Evolutionary conservation across 169 alveolate species (phyloP).

Genomic region (Perkinsus olseni): DNA sequence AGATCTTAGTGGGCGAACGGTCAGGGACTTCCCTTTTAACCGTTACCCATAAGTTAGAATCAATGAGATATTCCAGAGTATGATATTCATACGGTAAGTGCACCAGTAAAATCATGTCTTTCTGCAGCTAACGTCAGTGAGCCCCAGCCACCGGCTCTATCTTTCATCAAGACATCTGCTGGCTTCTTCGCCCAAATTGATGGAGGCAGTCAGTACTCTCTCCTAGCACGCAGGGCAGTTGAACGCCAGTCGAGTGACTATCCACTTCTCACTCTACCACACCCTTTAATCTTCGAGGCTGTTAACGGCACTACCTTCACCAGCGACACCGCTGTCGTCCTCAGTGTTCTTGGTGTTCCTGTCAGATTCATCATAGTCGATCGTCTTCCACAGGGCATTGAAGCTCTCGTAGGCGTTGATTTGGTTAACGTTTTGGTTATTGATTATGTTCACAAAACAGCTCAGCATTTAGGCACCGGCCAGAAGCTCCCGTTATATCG

Average conservation of each 20-base stretch:
- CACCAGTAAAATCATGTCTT: no score
- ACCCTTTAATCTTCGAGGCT: not conserved
- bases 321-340: not conserved
- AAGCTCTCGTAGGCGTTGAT: not conserved
- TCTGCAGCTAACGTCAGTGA: no score
- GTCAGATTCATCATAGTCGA: not conserved
- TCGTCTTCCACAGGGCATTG: not conserved
- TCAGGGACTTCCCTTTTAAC: no score
- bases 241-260: not conserved
- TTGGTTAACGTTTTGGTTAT: not conserved
- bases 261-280: not conserved
- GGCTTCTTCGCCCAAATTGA: no score
- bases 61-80: no score
- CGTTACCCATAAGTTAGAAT: no score
- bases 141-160: no score
- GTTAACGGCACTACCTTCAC: not conserved
- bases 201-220: not conserved
- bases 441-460: not conserved
- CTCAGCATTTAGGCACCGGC: not conserved
- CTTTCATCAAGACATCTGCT: no score
- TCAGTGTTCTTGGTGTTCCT: not conserved
- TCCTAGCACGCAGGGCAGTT: not conserved
- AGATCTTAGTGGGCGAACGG: no score
- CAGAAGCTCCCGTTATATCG: not conserved
- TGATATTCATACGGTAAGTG: no score